A percentile compares a stretch with the other conserved stretches of the same genome.
phyloP scores from a whole-genome alignment of 2,329 filamentous ascomycete species.

The Venturia effusa region DNA sequence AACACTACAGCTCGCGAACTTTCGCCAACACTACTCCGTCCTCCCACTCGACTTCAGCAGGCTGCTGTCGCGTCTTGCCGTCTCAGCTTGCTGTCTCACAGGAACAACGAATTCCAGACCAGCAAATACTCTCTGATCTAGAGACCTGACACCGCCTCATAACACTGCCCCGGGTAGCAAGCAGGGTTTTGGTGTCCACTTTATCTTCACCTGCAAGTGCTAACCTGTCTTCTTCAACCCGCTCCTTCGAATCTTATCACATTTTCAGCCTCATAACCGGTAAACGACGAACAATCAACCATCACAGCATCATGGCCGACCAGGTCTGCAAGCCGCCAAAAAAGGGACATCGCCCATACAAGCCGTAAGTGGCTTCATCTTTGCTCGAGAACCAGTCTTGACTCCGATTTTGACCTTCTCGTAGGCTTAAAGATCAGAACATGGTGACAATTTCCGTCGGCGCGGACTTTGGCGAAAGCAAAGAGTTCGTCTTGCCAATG shows the following conservation, averaged over 20 bases:
- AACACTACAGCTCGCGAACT: neutral
- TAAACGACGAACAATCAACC: neutral
- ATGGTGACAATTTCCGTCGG: neutral
- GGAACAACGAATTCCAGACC: too few species aligned
- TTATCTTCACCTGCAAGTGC: too few species aligned
- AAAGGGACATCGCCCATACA: neutral
- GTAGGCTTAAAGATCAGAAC: neutral
- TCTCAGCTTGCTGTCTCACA: too few species aligned
- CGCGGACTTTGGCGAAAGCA: neutral
- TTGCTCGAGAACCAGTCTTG: too few species aligned
- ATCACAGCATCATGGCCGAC: neutral
- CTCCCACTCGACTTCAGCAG: neutral
- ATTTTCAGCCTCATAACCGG: too few species aligned
- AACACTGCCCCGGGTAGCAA: too few species aligned
- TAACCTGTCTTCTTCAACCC: too few species aligned
- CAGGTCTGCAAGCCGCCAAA: neutral
- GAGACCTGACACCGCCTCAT: too few species aligned
- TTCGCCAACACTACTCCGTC: neutral
- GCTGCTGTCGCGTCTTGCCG: neutral
- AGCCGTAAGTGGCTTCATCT: neutral
- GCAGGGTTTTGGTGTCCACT: too few species aligned
- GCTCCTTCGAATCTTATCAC: too few species aligned
- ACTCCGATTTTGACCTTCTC: too few species aligned
- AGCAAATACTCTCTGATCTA: too few species aligned
- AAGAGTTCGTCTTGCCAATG: neutral